These are phyloP conservation scores for Synchytrium microbalum DNA, from an alignment of 371 early-diverging fungal species.

Conservation along the genomic window DNA sequence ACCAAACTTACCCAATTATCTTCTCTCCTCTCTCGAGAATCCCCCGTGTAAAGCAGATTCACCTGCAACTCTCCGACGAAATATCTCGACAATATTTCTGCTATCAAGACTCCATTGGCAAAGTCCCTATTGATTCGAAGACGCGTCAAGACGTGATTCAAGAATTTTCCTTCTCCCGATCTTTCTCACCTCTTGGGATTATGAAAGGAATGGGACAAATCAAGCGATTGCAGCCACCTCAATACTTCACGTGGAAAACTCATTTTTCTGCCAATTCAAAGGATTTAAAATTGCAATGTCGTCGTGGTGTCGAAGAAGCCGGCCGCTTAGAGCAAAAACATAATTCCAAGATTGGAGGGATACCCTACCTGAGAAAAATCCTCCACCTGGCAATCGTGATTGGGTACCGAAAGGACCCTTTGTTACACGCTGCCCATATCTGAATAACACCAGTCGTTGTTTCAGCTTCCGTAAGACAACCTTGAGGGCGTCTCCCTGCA, in stretches of 20 bases:
- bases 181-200: conserved; percentile 30
- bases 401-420: too few species aligned
- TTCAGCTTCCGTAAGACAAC: too few species aligned
- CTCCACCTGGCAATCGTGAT: too few species aligned
- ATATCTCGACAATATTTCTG: conserved; percentile 34
- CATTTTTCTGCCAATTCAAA: conserved; percentile 7
- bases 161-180: not conserved
- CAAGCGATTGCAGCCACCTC: conserved; percentile 38
- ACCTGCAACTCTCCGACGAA: conserved; percentile 24
- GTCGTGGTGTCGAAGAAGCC: too few species aligned
- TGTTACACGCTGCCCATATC: too few species aligned
- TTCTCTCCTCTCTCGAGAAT: conserved; percentile 16
- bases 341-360: too few species aligned
- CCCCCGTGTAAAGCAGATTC: conserved; percentile 25
- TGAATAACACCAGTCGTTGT: too few species aligned
- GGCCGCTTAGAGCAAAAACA: too few species aligned
- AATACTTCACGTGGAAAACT: conserved; percentile 32
- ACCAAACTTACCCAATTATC: conserved; percentile 33
- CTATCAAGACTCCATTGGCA: conserved; percentile 32
- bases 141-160: too few species aligned
- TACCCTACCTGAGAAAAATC: too few species aligned
- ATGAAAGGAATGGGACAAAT: conserved; percentile 33
- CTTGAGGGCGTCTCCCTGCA: too few species aligned
- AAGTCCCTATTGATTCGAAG: conserved; percentile 25
- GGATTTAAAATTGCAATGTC: too few species aligned